Conservation (phyloP, 2,329 filamentous ascomycete species). For the Trichoderma sp. region DNA sequence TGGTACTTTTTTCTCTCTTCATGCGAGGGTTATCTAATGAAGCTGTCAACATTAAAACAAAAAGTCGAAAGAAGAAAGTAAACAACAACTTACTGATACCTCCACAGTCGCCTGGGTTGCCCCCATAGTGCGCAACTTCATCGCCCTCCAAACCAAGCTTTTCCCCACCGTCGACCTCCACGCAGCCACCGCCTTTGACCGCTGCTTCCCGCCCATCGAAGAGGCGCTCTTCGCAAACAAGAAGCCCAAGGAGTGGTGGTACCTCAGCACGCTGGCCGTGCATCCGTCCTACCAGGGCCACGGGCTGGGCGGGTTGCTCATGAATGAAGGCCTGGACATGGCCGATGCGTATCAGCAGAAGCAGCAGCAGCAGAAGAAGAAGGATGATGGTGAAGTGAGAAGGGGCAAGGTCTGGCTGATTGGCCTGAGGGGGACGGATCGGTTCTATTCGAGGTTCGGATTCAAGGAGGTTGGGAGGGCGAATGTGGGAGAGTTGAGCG, state of each 20-base stretch:
- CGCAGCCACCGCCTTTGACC: conserved; percentile 35
- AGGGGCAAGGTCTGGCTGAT: conserved; percentile 41
- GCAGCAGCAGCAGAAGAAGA: background rate
- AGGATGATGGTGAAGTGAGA: conserved; percentile 35
- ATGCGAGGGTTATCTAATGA: background rate
- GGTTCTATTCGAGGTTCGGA: conserved; percentile 41
- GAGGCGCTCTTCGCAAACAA: conserved; percentile 36
- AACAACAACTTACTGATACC: background rate
- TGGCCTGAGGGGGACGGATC: conserved; percentile 39
- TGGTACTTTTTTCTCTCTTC: background rate
- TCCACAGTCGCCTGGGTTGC: conserved; percentile 39
- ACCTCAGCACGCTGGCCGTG: conserved; percentile 43
- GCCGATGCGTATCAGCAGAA: conserved; percentile 33
- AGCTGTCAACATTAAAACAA: background rate
- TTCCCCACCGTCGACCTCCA: conserved; percentile 34
- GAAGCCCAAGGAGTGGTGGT: conserved; percentile 41
- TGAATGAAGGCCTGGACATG: conserved; percentile 38
- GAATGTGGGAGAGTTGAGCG: conserved; percentile 43
- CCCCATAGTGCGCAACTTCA: conserved; percentile 35
- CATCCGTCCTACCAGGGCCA: conserved; percentile 39
- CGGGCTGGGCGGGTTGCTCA: conserved; percentile 40
- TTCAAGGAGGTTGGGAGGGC: conserved; percentile 43
- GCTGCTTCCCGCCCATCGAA: conserved; percentile 36
- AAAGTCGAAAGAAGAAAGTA: background rate
- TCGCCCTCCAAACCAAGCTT: conserved; percentile 36